Evolutionary conservation across 768 basidiomycete species (phyloP).

Genomic region (Phanerochaete carnosa): DNA sequence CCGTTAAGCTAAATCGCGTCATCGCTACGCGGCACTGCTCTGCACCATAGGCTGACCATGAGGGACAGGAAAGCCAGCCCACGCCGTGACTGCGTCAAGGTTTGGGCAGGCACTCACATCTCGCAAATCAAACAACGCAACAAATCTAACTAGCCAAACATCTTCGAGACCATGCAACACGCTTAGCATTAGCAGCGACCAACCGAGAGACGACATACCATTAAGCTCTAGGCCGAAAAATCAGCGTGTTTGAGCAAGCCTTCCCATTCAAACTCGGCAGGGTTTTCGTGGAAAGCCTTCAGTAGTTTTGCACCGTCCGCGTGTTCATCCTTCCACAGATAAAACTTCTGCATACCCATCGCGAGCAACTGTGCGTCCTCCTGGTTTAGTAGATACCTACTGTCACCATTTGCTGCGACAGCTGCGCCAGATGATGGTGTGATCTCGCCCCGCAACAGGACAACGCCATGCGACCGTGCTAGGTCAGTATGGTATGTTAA

Average conservation of each 20-base stretch:
- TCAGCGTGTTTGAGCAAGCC: conserved; percentile 56
- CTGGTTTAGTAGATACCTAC: conserved; percentile 63
- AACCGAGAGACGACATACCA: neutral
- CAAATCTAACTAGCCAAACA: neutral
- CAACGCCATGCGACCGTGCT: conserved; percentile 70
- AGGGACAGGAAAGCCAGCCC: too few relatives aligned
- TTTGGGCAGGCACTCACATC: too few relatives aligned
- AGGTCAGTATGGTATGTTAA: conserved; percentile 93
- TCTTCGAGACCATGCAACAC: too few relatives aligned
- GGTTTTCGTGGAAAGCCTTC: conserved; percentile 72
- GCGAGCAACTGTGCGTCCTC: conserved; percentile 83
- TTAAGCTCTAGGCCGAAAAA: conserved; percentile 11
- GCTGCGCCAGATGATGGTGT: conserved; percentile 52
- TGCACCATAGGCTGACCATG: neutral
- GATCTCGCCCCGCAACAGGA: conserved; percentile 90
- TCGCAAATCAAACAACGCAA: too few relatives aligned
- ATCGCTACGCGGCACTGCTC: too few relatives aligned
- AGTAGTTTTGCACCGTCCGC: conserved; percentile 50
- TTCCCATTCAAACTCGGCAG: conserved; percentile 80
- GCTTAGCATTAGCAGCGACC: too few relatives aligned
- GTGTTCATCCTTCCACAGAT: conserved; percentile 50
- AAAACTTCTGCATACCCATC: conserved; percentile 82
- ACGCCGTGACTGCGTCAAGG: too few relatives aligned
- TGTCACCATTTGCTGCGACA: conserved; percentile 31
- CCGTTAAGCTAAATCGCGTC: neutral